Evolutionary conservation across 2,329 filamentous ascomycete species (phyloP).

Genomic region (Pyrenochaeta sp.): DNA sequence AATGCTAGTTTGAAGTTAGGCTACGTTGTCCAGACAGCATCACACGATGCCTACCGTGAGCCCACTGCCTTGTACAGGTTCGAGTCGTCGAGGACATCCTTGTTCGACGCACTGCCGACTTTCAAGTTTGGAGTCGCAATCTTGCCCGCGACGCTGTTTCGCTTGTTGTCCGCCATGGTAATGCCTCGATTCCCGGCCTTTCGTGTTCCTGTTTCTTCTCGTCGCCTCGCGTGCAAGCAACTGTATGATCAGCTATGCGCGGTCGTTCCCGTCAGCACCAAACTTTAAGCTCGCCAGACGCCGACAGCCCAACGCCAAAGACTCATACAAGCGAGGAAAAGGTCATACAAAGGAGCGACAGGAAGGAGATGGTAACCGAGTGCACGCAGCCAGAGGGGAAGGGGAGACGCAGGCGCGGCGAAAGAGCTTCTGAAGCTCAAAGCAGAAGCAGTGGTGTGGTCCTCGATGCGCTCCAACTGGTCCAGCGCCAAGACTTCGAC

Average conservation of each 20-base stretch:
- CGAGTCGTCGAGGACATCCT: conserved; percentile 59
- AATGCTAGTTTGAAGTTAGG: conserved; percentile 54
- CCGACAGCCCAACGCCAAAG: conserved; percentile 36
- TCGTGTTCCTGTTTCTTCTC: conserved; percentile 26
- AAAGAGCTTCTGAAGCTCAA: conserved; percentile 20
- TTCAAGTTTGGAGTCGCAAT: conserved; percentile 58
- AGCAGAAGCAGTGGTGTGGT: conserved; percentile 21
- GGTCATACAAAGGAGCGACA: conserved; percentile 50
- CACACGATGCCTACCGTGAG: conserved; percentile 59
- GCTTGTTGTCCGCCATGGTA: conserved; percentile 66
- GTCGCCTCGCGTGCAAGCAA: conserved; percentile 10
- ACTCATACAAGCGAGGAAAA: conserved; percentile 47
- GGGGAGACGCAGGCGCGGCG: conserved; percentile 28
- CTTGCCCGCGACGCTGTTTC: conserved; percentile 62
- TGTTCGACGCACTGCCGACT: conserved; percentile 48
- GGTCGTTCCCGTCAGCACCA: conserved; percentile 18
- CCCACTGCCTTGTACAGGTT: conserved; percentile 67
- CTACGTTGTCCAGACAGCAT: neutral
- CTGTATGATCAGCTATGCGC: conserved; percentile 9
- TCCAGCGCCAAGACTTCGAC: conserved; percentile 21
- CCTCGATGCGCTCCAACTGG: conserved; percentile 17
- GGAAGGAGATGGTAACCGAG: conserved; percentile 38
- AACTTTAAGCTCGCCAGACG: conserved; percentile 33
- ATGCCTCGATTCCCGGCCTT: conserved; percentile 56
- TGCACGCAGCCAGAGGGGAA: conserved; percentile 31